Conservation (phyloP, 257 asterid species). For the Fraxinus quadrangulata region DNA sequence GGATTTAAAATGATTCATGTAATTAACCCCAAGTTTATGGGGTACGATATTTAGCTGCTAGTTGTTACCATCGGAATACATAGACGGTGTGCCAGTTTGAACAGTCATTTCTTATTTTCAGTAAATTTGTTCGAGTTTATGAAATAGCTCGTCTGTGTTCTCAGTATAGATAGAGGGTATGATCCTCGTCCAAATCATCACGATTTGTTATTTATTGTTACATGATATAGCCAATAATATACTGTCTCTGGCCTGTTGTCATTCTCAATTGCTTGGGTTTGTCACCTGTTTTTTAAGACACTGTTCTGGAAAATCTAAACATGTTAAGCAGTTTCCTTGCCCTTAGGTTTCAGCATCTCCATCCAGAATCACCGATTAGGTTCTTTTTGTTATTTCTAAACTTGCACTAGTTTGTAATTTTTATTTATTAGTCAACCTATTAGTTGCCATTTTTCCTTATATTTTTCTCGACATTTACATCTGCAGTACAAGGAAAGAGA, state of each 20-base stretch:
- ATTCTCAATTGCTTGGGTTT: background rate
- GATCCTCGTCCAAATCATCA: background rate
- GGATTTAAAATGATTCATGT: background rate
- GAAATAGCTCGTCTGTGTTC: background rate
- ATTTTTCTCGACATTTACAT: conserved; percentile 1
- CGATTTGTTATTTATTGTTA: background rate
- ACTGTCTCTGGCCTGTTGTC: background rate
- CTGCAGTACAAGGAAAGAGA: conserved; percentile 72
- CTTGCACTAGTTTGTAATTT: background rate
- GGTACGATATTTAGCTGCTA: background rate
- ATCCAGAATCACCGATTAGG: background rate
- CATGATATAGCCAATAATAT: background rate
- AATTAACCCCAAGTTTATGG: background rate
- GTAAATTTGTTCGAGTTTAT: background rate
- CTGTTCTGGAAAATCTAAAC: background rate
- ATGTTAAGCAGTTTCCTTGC: background rate
- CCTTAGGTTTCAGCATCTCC: background rate
- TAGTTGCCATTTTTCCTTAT: conserved; percentile 4
- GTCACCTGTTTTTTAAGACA: background rate
- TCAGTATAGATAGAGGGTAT: background rate
- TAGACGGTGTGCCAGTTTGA: background rate
- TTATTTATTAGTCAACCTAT: conserved; percentile 1
- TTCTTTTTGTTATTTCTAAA: background rate
- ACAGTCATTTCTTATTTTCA: background rate
- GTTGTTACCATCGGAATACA: background rate